Percentiles rank a stretch among this genome's conserved stretches.
phyloP scores from a whole-genome alignment of 768 basidiomycete genomes.

The Steccherinum ochraceum region DNA sequence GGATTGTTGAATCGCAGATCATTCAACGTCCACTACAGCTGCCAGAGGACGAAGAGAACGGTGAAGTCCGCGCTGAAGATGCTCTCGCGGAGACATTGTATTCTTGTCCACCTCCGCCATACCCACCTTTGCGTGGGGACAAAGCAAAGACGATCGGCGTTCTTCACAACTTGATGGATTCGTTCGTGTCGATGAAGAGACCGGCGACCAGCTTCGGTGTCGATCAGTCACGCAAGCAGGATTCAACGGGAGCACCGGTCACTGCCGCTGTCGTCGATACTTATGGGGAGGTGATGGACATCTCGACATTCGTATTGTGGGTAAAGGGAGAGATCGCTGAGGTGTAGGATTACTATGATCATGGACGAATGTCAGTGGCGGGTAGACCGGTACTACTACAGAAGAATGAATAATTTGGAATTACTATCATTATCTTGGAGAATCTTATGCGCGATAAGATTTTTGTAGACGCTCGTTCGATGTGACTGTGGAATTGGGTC shows the following conservation, averaged over 20 bases:
- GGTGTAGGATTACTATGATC: too few relatives aligned
- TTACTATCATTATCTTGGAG: too few relatives aligned
- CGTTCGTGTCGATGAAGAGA: constrained; percentile 48
- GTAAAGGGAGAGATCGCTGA: too few relatives aligned
- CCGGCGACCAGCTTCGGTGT: constrained; percentile 3
- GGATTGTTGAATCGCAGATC: too few relatives aligned
- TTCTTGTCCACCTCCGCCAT: constrained; percentile 39
- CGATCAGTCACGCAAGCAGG: neutral
- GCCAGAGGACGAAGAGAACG: neutral
- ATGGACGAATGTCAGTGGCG: too few relatives aligned
- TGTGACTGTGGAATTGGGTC: too few relatives aligned
- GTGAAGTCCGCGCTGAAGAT: constrained; percentile 3
- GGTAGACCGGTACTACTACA: too few relatives aligned
- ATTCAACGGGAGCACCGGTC: too few relatives aligned
- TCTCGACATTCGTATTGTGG: constrained; percentile 17
- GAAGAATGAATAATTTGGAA: too few relatives aligned
- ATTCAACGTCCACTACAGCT: neutral
- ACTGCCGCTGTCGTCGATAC: too few relatives aligned
- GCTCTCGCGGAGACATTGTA: constrained; percentile 22
- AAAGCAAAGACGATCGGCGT: constrained; percentile 32
- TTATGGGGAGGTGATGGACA: constrained; percentile 38
- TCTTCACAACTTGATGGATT: constrained; percentile 50
- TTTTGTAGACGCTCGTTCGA: too few relatives aligned
- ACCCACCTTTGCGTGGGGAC: constrained; percentile 43
- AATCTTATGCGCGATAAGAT: too few relatives aligned